Conservation (phyloP, 306 rosid species). For the Cicer chorassanicum region DNA sequence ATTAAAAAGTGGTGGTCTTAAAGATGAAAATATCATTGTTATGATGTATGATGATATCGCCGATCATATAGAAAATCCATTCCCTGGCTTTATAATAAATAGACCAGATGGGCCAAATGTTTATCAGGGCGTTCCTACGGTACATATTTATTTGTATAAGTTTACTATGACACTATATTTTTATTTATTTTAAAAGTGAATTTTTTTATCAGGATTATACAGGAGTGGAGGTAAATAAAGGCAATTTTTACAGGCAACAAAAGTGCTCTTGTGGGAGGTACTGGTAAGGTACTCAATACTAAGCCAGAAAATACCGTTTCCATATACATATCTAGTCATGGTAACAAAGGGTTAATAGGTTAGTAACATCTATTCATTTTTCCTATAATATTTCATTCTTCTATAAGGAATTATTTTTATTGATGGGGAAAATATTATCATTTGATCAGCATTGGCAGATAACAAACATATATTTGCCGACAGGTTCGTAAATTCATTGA, state of each 20-base stretch:
- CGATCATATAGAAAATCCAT: no score
- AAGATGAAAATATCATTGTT: no score
- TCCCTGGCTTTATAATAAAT: no score
- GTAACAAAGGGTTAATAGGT: constrained; percentile 56
- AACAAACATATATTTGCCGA: constrained; percentile 15
- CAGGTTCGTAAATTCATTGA: constrained; percentile 49
- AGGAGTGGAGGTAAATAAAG: constrained; percentile 5
- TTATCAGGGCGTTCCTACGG: background rate
- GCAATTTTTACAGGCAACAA: constrained; percentile 62
- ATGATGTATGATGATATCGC: no score
- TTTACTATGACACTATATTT: no score
- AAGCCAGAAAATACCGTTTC: constrained; percentile 62
- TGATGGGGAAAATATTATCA: no score
- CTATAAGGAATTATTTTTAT: no score
- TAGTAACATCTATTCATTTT: background rate
- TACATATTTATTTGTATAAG: no score
- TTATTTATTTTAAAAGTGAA: no score
- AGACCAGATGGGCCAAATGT: background rate
- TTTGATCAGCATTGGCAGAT: constrained; percentile 58
- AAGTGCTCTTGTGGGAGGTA: constrained; percentile 51
- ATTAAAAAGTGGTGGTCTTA: no score
- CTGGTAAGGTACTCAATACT: constrained; percentile 64
- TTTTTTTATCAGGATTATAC: constrained; percentile 51
- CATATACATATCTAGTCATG: constrained; percentile 68
- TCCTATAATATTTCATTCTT: no score